phyloP scores from a whole-genome alignment of 192 early-diverging fungal genomes.

The Mortierella hygrophila region DNA sequence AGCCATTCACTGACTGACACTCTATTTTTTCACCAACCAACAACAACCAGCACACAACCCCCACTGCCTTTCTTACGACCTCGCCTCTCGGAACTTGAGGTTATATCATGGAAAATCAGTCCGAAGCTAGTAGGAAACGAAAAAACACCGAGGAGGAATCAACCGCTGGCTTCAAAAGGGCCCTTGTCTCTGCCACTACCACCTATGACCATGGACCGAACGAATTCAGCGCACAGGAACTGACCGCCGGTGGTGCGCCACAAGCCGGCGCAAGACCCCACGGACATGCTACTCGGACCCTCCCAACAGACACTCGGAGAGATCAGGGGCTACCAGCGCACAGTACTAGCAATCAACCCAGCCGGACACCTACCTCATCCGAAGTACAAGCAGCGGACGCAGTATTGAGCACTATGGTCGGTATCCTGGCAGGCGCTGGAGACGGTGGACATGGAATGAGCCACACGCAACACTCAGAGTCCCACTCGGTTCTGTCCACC shows the following conservation, averaged over 20 bases:
- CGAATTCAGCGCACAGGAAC: neutral
- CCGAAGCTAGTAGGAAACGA: slow-evolving; percentile 15
- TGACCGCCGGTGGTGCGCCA: neutral
- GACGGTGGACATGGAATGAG: neutral
- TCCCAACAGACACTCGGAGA: neutral
- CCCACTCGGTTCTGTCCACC: neutral
- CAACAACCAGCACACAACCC: neutral
- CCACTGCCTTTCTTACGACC: neutral
- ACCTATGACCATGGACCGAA: neutral
- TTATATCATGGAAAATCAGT: slow-evolving; percentile 18
- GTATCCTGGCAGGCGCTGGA: slow-evolving; percentile 34
- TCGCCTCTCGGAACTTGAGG: neutral
- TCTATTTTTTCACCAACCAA: neutral
- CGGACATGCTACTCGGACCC: neutral
- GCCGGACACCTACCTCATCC: neutral
- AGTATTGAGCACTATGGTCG: slow-evolving; percentile 35
- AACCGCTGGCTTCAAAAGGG: slow-evolving; percentile 31
- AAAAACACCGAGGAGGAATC: slow-evolving; percentile 31
- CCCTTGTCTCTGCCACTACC: slow-evolving; percentile 16
- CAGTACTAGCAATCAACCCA: neutral
- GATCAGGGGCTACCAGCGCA: neutral
- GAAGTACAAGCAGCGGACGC: slow-evolving; percentile 3
- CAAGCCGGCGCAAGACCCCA: neutral
- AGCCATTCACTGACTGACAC: neutral
- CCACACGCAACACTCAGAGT: neutral